Conservation (phyloP, 306 rosid species). For the Rubus parviflorus region DNA sequence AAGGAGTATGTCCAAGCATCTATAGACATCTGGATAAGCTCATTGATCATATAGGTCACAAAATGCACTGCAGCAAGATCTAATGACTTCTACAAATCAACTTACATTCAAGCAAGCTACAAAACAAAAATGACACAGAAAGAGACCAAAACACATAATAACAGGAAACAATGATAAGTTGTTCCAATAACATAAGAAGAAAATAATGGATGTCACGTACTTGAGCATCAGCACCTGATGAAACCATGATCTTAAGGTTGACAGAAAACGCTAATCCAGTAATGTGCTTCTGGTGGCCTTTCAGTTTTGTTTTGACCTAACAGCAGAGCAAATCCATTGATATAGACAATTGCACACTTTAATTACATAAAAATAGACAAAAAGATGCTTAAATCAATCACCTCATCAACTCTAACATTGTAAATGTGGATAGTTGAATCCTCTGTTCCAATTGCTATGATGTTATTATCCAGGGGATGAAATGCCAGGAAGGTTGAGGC, state of each 20-base stretch:
- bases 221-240: slow-evolving; percentile 82
- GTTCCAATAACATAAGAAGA: background rate
- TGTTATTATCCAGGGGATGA: slow-evolving; percentile 76
- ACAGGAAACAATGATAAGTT: background rate
- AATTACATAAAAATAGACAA: background rate
- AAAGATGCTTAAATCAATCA: slow-evolving; percentile 26
- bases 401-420: slow-evolving; percentile 78
- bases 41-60: background rate
- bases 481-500: slow-evolving; percentile 69
- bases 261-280: slow-evolving; percentile 74
- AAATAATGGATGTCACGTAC: slow-evolving; percentile 31
- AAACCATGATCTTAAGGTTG: slow-evolving; percentile 56
- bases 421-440: slow-evolving; percentile 74
- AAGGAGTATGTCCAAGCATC: background rate
- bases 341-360: background rate
- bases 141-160: background rate
- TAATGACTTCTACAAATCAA: background rate
- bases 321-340: slow-evolving; percentile 6
- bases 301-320: slow-evolving; percentile 70
- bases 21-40: background rate
- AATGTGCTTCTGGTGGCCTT: slow-evolving; percentile 64
- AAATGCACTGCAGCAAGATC: background rate
- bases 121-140: background rate
- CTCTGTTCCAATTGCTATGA: slow-evolving; percentile 81
- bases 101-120: slow-evolving; percentile 8